These are phyloP conservation scores for Dryas octopetala DNA, from an alignment of 306 rosid species.

Conservation along the genomic window DNA sequence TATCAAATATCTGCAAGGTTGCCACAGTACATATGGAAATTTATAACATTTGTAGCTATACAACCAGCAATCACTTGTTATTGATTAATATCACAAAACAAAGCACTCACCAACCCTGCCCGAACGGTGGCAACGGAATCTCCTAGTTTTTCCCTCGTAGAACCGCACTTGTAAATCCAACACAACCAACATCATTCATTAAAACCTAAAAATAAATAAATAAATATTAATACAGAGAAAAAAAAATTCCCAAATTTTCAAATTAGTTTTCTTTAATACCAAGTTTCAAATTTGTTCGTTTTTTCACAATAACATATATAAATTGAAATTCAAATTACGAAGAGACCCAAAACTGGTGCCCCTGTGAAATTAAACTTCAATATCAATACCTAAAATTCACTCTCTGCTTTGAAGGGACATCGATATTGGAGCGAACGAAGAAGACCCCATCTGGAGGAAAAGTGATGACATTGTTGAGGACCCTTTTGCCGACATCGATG, in stretches of 20 bases:
- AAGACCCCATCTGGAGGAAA: slow-evolving; percentile 93
- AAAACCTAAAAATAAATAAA: not conserved
- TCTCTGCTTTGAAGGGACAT: slow-evolving; percentile 70
- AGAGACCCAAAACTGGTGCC: too few relatives aligned
- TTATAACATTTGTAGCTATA: too few relatives aligned
- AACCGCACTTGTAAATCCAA: slow-evolving; percentile 87
- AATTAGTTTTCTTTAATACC: not conserved
- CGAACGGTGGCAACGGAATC: slow-evolving; percentile 93
- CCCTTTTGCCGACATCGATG: slow-evolving; percentile 54
- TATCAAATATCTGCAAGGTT: not conserved
- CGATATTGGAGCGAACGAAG: slow-evolving; percentile 77
- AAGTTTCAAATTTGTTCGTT: too few relatives aligned
- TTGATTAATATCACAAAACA: slow-evolving; percentile 8
- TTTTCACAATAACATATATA: not conserved
- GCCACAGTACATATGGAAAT: not conserved
- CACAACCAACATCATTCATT: slow-evolving; percentile 23
- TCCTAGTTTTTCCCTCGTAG: slow-evolving; percentile 86
- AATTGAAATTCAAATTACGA: too few relatives aligned
- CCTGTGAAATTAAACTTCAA: too few relatives aligned
- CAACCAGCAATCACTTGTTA: slow-evolving; percentile 9
- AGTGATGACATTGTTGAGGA: slow-evolving; percentile 81
- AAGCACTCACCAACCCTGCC: slow-evolving; percentile 91
- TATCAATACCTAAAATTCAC: slow-evolving; percentile 72
- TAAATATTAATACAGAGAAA: not conserved
- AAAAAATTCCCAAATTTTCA: not conserved